Evolutionary conservation across 2,329 filamentous ascomycete species (phyloP), one percentile per base, ranked within the genome.

Genomic region (Aspergillus sp.): DNA sequence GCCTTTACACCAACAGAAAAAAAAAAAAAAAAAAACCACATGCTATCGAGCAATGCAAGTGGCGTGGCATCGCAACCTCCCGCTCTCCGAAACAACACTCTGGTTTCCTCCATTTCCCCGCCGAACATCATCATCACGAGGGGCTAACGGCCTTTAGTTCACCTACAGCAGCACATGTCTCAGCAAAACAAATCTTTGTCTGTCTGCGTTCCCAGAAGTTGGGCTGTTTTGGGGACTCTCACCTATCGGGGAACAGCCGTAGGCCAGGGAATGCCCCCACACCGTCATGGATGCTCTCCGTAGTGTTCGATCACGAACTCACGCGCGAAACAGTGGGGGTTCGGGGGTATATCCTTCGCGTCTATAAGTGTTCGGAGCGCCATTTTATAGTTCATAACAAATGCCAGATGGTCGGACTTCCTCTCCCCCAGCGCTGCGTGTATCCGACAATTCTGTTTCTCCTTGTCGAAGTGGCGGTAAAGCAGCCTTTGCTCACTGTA

Each of bases 251-350:
- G 14, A 38, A 38, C 35, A 38, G 5, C 11, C 4, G 5, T 38
- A 22, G 20, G 20, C 20, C 20, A 22, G 20, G 20, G 5, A 22
- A 22, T 22, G 20, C 5, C 20, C 20, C 20, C 20, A 22, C 20
- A 22, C 20, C 20, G 20, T 22, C 20, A 22, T 22, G 20, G 20
- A 22, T 22, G 17, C 47, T 49, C 38, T 36, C 43, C 46, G 35
- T 24, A 48, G 20, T 48, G 46, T 20, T 48, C 33, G 17, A 48
- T 17, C 35, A 48, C 46, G 40, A 36, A 36, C 4, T 14, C 33
- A 14, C 4, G 4, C 13, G 33, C 33, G 16, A 44, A 44, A 26
- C 42, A 44, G 3, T 26, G 42, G 24, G 42, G 17, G 9, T 20
- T 17, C 8, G 22, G 42, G 42, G 42, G 42, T 22, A 44, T 35